These are phyloP conservation scores for Diddensiella transvaalensis DNA, from an alignment of 805 yeast species.

Conservation along the genomic window DNA sequence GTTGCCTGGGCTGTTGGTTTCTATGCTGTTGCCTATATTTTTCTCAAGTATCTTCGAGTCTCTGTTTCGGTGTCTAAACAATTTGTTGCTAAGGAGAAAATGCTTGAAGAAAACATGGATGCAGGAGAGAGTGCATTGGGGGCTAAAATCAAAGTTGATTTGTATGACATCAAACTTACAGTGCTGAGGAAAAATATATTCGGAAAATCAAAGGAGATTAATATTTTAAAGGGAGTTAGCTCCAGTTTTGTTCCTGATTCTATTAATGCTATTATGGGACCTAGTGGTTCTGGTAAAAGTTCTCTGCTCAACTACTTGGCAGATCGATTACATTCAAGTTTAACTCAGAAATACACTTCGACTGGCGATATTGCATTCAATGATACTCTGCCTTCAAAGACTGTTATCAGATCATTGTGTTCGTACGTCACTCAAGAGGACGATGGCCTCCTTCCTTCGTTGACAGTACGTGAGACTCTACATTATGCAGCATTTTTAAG, in stretches of 20 bases:
- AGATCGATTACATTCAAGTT: slow-evolving; percentile 47
- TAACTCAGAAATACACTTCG: slow-evolving; percentile 31
- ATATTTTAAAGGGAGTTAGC: slow-evolving; percentile 43
- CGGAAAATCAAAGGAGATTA: slow-evolving; percentile 26
- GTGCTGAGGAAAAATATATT: slow-evolving; percentile 18
- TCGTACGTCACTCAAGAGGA: slow-evolving; percentile 85
- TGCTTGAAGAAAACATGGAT: slow-evolving; percentile 1
- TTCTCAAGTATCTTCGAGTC: slow-evolving; percentile 47
- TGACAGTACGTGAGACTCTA: slow-evolving; percentile 77
- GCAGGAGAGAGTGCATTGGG: slow-evolving; percentile 1
- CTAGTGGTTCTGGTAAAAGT: slow-evolving; percentile 77
- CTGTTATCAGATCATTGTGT: slow-evolving; percentile 44
- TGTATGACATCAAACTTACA: slow-evolving; percentile 25
- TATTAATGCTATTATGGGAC: slow-evolving; percentile 74
- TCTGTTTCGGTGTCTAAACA: slow-evolving; percentile 49
- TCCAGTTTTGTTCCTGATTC: slow-evolving; percentile 54
- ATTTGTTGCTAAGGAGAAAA: slow-evolving; percentile 19
- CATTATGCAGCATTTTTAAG: slow-evolving; percentile 68
- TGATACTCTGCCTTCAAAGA: slow-evolving; percentile 34
- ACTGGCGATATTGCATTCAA: slow-evolving; percentile 47
- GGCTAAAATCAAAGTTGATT: slow-evolving; percentile 23
- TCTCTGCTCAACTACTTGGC: slow-evolving; percentile 62
- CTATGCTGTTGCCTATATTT: slow-evolving; percentile 45
- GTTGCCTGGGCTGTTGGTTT: slow-evolving; percentile 58
- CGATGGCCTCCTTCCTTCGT: slow-evolving; percentile 60